phyloP scores from a whole-genome alignment of 805 yeast genomes.

The Millerozyma acaciae region DNA sequence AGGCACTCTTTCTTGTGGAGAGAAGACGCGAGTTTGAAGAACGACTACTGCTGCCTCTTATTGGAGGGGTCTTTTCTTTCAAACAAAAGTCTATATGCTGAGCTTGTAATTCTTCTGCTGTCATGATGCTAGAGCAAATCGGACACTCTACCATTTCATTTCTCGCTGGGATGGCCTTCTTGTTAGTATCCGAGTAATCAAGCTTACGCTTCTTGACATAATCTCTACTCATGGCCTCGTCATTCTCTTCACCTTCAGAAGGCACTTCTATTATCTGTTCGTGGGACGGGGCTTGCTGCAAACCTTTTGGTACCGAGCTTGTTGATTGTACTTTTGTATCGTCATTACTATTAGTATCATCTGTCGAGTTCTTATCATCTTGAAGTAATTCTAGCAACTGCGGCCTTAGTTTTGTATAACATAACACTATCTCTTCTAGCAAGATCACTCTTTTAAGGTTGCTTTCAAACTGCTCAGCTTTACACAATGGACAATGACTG shows the following conservation, averaged over 20 bases:
- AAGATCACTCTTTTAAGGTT: conserved; percentile 61
- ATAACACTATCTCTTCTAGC: conserved; percentile 64
- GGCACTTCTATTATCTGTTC: conserved; percentile 9
- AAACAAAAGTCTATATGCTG: conserved; percentile 64
- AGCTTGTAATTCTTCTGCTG: conserved; percentile 51
- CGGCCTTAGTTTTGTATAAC: conserved; percentile 45
- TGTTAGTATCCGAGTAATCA: conserved; percentile 4
- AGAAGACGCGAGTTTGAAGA: background rate
- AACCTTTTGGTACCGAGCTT: background rate
- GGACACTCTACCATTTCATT: conserved; percentile 57
- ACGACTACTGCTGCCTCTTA: background rate
- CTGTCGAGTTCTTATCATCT: conserved; percentile 2
- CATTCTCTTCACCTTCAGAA: conserved; percentile 8
- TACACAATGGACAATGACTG: conserved; percentile 74
- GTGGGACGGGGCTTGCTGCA: conserved; percentile 10
- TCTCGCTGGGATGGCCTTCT: conserved; percentile 11
- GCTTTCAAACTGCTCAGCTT: conserved; percentile 65
- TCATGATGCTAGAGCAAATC: conserved; percentile 54
- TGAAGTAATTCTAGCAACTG: conserved; percentile 30
- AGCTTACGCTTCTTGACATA: conserved; percentile 1
- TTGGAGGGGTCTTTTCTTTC: conserved; percentile 19
- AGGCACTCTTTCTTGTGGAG: conserved; percentile 9
- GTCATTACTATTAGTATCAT: background rate
- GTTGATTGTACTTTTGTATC: background rate
- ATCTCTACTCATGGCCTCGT: conserved; percentile 6